Conservation (phyloP, 345 rosid species). For the Eucalyptus leucophloia region DNA sequence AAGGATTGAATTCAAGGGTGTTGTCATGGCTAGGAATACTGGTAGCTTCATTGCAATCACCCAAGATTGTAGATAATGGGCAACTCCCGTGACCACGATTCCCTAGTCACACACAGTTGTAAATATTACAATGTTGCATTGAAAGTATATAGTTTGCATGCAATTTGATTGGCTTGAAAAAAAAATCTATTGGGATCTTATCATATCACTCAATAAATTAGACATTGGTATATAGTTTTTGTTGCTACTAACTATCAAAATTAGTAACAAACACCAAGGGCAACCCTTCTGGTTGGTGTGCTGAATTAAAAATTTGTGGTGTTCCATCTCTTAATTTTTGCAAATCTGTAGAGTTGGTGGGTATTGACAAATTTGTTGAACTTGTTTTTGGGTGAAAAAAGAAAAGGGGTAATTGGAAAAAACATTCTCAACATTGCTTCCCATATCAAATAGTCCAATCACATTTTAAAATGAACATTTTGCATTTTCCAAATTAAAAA, state of each 20-base stretch:
- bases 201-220: neutral
- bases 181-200: neutral
- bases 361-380: neutral
- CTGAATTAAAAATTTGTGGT: neutral
- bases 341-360: neutral
- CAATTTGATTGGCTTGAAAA: neutral
- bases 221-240: neutral
- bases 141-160: neutral
- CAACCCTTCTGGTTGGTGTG: neutral
- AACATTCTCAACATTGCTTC: neutral
- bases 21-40: conserved; percentile 67
- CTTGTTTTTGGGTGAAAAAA: neutral
- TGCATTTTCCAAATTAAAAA: neutral
- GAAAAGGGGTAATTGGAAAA: neutral
- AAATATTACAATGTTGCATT: neutral
- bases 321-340: neutral
- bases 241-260: neutral
- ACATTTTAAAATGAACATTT: neutral
- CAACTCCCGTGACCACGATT: conserved; percentile 55
- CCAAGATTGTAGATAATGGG: conserved; percentile 80
- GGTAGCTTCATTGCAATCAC: conserved; percentile 76
- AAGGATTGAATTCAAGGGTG: conserved; percentile 51
- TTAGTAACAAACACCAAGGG: neutral
- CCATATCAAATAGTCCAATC: neutral
- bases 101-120: conserved; percentile 23